Evolutionary conservation across 306 rosid genomes (phyloP).

Genomic region (Quercus engelmannii): DNA sequence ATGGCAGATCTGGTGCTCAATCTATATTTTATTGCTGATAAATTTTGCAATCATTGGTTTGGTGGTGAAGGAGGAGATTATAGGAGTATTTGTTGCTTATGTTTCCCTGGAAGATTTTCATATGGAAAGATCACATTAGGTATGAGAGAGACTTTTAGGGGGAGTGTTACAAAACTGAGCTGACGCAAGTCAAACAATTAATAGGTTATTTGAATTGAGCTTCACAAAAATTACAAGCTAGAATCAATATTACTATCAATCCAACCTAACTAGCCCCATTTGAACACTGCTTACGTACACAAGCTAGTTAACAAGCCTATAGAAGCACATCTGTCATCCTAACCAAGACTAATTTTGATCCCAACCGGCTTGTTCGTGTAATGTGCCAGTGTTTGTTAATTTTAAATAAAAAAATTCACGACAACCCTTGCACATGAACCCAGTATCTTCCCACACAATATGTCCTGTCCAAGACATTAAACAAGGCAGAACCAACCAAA

Average conservation of each 20-base stretch:
- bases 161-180: not conserved
- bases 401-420: not conserved
- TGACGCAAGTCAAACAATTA: not conserved
- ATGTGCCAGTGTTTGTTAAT: not conserved
- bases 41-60: not conserved
- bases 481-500: not conserved
- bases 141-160: not conserved
- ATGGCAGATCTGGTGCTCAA: too few relatives aligned
- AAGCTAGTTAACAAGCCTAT: not conserved
- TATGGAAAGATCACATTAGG: conserved; percentile 7
- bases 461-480: not conserved
- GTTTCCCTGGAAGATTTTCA: conserved; percentile 7
- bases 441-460: not conserved
- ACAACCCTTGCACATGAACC: not conserved
- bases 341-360: not conserved
- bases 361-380: not conserved
- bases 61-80: not conserved
- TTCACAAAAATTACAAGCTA: not conserved
- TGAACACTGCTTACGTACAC: not conserved
- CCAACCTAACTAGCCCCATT: not conserved
- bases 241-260: not conserved
- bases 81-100: conserved; percentile 6
- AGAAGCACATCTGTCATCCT: not conserved
- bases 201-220: not conserved
- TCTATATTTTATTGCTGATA: not conserved